Percentiles rank a stretch among this genome's conserved stretches.
phyloP scores from a whole-genome alignment of 352 stramenopile species.

The Pythium volutum region DNA sequence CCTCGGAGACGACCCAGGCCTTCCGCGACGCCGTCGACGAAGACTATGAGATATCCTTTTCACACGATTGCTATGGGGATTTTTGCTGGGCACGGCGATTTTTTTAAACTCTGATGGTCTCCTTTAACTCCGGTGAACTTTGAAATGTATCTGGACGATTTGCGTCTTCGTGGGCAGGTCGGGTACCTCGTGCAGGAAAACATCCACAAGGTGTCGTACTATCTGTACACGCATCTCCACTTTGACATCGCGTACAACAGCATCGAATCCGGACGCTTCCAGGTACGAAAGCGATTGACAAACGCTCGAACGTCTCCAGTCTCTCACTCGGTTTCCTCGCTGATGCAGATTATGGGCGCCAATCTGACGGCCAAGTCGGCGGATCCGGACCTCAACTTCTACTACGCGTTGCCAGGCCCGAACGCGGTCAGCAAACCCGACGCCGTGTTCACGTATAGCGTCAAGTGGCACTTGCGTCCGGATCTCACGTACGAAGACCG shows the following conservation, averaged over 20 bases:
- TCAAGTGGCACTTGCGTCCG: slow-evolving; percentile 92
- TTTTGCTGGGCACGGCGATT: too few relatives aligned
- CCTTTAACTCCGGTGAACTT: slow-evolving; percentile 59
- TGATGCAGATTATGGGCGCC: slow-evolving; percentile 71
- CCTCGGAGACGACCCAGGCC: slow-evolving; percentile 68
- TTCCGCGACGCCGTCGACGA: slow-evolving; percentile 97
- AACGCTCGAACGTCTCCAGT: too few relatives aligned
- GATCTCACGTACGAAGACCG: slow-evolving; percentile 88
- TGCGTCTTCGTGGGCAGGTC: slow-evolving; percentile 95
- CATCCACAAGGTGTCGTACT: slow-evolving; percentile 78
- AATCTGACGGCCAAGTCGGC: slow-evolving; percentile 66
- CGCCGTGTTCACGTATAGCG: slow-evolving; percentile 93
- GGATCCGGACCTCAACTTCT: slow-evolving; percentile 55
- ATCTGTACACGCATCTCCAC: slow-evolving; percentile 95
- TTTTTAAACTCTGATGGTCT: background rate
- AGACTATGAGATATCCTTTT: slow-evolving; percentile 90
- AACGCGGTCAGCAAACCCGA: slow-evolving; percentile 46
- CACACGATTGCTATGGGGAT: background rate
- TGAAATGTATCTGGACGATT: slow-evolving; percentile 98
- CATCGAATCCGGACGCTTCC: slow-evolving; percentile 74
- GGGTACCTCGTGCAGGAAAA: slow-evolving; percentile 83
- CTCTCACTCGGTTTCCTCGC: too few relatives aligned
- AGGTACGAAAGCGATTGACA: slow-evolving; percentile 25
- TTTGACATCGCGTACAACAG: slow-evolving; percentile 95
- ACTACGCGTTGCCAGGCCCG: slow-evolving; percentile 45